Evolutionary conservation across 345 rosid genomes (phyloP).

Genomic region (Eucalyptus viminalis): DNA sequence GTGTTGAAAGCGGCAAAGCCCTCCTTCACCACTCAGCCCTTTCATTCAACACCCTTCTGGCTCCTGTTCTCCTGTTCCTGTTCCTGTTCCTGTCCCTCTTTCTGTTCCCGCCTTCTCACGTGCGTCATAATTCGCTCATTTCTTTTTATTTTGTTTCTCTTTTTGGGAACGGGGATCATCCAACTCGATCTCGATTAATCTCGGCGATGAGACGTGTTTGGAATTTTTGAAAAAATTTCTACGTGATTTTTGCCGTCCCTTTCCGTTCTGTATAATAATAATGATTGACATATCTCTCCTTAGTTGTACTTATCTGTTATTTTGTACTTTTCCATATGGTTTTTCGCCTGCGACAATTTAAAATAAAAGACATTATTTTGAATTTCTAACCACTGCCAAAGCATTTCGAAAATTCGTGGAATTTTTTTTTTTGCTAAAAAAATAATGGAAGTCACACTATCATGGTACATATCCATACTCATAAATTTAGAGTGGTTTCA

Average conservation of each 20-base stretch:
- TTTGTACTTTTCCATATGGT: not conserved
- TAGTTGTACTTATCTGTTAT: not conserved
- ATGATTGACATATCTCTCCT: not conserved
- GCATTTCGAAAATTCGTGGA: not conserved
- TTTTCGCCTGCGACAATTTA: not conserved
- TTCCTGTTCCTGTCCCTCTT: not conserved
- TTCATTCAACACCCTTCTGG: slow-evolving; percentile 7
- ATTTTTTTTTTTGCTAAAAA: not conserved
- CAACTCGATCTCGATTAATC: not conserved
- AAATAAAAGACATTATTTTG: not conserved
- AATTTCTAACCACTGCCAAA: not conserved
- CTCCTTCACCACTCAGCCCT: not conserved
- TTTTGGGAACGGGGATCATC: not conserved
- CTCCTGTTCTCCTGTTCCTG: not conserved
- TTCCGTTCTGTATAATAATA: not conserved
- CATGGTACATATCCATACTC: not conserved
- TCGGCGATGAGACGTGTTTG: not conserved
- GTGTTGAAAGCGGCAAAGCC: slow-evolving; percentile 10
- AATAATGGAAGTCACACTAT: not conserved
- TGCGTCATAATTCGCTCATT: slow-evolving; percentile 18
- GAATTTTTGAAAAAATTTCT: not conserved
- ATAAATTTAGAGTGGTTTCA: not conserved
- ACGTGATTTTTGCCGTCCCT: not conserved
- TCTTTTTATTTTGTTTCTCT: not conserved
- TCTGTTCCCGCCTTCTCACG: slow-evolving; percentile 13